These are phyloP conservation scores for Fusarium stilboides DNA, from an alignment of 2,329 filamentous ascomycete genomes.

Conservation along the genomic window DNA sequence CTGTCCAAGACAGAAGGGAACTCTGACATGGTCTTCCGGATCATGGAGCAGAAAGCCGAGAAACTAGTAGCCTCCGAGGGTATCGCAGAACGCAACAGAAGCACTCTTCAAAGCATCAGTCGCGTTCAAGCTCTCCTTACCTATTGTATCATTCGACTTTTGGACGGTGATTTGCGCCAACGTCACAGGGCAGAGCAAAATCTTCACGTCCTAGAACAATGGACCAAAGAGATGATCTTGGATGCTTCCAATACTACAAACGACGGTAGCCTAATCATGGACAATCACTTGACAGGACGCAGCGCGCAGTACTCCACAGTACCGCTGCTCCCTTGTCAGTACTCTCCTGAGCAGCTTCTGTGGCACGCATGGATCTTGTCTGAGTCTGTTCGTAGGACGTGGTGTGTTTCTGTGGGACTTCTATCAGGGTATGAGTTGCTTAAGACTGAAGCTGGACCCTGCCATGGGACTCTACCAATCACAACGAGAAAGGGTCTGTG, in stretches of 20 bases:
- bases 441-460: constrained; percentile 27
- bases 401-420: constrained; percentile 43
- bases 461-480: constrained; percentile 36
- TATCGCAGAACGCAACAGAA: background rate
- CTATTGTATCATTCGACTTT: constrained; percentile 46
- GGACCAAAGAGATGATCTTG: constrained; percentile 33
- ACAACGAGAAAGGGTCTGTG: constrained; percentile 50
- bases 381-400: constrained; percentile 52
- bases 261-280: constrained; percentile 20
- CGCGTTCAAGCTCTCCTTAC: constrained; percentile 45
- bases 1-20: constrained; percentile 32
- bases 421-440: constrained; percentile 37
- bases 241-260: background rate
- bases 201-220: constrained; percentile 32
- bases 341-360: constrained; percentile 26
- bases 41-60: constrained; percentile 27
- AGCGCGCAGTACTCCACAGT: constrained; percentile 1
- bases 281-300: constrained; percentile 16
- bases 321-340: constrained; percentile 10
- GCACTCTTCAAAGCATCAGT: constrained; percentile 21
- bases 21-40: constrained; percentile 23
- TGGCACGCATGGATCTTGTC: constrained; percentile 54
- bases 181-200: constrained; percentile 43
- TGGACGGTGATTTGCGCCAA: constrained; percentile 44
- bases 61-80: background rate